A percentile compares a stretch with the other conserved stretches of the same genome.
Conservation (phyloP, 2,329 filamentous ascomycete genomes). For the Stagonosporopsis rhizophila region DNA sequence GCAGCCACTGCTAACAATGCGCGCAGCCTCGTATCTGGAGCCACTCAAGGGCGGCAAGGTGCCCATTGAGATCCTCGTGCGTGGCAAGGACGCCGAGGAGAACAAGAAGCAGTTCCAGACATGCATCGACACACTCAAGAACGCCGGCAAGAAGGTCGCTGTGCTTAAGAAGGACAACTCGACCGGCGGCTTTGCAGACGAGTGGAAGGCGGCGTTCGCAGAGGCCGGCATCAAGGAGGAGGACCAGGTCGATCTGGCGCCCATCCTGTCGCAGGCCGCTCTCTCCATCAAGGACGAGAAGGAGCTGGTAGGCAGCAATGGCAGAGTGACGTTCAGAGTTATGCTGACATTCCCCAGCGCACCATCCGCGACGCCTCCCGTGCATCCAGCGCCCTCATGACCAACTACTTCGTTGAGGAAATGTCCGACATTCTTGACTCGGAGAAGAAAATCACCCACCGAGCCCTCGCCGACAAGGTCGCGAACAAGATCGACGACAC, state of each 20-base stretch:
- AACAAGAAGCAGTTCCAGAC: slow-evolving; percentile 90
- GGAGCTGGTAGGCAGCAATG: slow-evolving; percentile 68
- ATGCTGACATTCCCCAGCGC: slow-evolving; percentile 57
- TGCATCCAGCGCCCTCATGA: slow-evolving; percentile 92
- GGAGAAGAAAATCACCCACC: slow-evolving; percentile 96
- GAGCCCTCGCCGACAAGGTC: slow-evolving; percentile 82
- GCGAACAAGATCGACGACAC: slow-evolving; percentile 89
- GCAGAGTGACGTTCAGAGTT: not conserved
- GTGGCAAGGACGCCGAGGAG: slow-evolving; percentile 88
- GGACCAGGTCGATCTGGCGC: slow-evolving; percentile 85
- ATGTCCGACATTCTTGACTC: slow-evolving; percentile 96
- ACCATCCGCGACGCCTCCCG: slow-evolving; percentile 94
- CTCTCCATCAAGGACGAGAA: slow-evolving; percentile 95
- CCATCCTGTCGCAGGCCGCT: slow-evolving; percentile 80
- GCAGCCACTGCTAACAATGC: slow-evolving; percentile 45
- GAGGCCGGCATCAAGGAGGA: slow-evolving; percentile 79
- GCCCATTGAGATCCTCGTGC: slow-evolving; percentile 87
- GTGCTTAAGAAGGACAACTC: slow-evolving; percentile 84
- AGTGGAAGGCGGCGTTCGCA: slow-evolving; percentile 87
- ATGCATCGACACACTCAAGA: slow-evolving; percentile 85
- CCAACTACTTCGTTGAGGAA: slow-evolving; percentile 95
- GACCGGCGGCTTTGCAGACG: slow-evolving; percentile 87
- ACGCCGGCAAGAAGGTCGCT: slow-evolving; percentile 89
- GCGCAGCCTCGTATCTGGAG: slow-evolving; percentile 86
- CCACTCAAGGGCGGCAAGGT: slow-evolving; percentile 90